Evolutionary conservation across 495 filamentous ascomycete genomes (phyloP).

Genomic region (Chaetomium cochliodes): DNA sequence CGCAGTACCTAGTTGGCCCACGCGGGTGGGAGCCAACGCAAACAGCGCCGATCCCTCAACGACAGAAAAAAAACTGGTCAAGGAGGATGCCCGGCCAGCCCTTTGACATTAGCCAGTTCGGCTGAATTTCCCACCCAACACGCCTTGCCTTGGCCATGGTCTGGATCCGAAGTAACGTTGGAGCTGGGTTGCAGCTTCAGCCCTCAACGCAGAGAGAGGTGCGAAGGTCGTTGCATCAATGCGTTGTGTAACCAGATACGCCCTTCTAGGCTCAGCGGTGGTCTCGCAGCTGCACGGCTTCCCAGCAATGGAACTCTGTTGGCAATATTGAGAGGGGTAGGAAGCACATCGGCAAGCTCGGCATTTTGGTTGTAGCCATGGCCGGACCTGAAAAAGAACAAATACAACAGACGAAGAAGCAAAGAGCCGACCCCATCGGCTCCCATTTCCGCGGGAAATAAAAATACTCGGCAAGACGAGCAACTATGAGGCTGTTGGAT

Average conservation of each 20-base stretch:
- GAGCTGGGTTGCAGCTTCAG: slow-evolving; percentile 1
- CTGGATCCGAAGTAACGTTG: slow-evolving; percentile 26
- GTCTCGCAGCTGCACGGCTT: background rate
- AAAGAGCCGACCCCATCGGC: background rate
- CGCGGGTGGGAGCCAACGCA: background rate
- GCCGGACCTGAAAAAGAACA: background rate
- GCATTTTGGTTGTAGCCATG: background rate
- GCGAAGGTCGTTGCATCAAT: slow-evolving; percentile 4
- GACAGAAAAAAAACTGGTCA: background rate
- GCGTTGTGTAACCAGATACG: background rate
- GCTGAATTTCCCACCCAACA: slow-evolving; percentile 28
- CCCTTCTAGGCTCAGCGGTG: background rate
- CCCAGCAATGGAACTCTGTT: background rate
- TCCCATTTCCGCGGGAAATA: background rate
- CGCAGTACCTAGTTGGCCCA: background rate
- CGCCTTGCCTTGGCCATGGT: background rate
- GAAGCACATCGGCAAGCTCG: background rate
- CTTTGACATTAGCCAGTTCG: slow-evolving; percentile 35
- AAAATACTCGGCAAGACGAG: background rate
- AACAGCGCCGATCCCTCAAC: background rate
- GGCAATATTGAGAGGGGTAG: background rate
- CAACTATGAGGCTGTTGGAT: background rate
- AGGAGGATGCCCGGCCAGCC: background rate
- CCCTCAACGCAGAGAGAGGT: background rate
- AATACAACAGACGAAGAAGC: background rate